A percentile compares a stretch with the other conserved stretches of the same genome.
phyloP scores from a whole-genome alignment of 2,329 filamentous ascomycete species.

The Metarhizium guizhouense region DNA sequence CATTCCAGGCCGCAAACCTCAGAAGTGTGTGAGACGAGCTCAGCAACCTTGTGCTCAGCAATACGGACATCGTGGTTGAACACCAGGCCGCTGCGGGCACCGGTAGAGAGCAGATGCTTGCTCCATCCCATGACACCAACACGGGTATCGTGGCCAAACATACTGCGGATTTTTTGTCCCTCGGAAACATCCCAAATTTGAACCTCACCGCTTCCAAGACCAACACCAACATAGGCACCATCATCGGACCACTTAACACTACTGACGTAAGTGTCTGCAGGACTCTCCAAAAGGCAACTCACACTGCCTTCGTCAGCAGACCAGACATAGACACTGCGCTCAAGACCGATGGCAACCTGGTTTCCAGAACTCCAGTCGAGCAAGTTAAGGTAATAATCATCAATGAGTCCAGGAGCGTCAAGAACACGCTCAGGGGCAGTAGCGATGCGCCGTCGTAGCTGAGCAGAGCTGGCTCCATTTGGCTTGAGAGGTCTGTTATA shows the following conservation, averaged over 20 bases:
- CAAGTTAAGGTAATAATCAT: conserved; percentile 98
- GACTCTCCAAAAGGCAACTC: conserved; percentile 78
- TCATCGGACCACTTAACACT: conserved; percentile 99
- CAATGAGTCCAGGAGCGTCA: conserved; percentile 89
- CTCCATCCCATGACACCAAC: conserved; percentile 99
- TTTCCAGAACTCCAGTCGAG: conserved; percentile 97
- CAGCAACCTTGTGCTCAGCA: conserved; percentile 94
- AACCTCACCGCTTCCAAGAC: conserved; percentile 88
- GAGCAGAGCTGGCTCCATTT: conserved; percentile 62
- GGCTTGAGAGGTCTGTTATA: conserved; percentile 95
- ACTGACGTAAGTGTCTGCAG: conserved; percentile 88
- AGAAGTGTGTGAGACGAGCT: conserved; percentile 93
- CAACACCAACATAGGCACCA: conserved; percentile 91
- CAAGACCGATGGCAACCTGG: conserved; percentile 94
- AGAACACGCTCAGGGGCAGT: conserved; percentile 94
- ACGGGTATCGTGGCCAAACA: conserved; percentile 94
- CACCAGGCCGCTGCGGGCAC: conserved; percentile 86
- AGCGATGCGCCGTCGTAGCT: conserved; percentile 84
- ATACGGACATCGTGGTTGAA: conserved; percentile 99
- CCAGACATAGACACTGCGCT: conserved; percentile 97
- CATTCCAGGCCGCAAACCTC: conserved; percentile 98
- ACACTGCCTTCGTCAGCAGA: conserved; percentile 90
- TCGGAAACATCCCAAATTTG: conserved; percentile 99
- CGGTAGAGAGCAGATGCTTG: conserved; percentile 94
- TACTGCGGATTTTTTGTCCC: conserved; percentile 89